Evolutionary conservation across 768 basidiomycete species (phyloP).

Genomic region (Porphyrellus cyaneotinctus): DNA sequence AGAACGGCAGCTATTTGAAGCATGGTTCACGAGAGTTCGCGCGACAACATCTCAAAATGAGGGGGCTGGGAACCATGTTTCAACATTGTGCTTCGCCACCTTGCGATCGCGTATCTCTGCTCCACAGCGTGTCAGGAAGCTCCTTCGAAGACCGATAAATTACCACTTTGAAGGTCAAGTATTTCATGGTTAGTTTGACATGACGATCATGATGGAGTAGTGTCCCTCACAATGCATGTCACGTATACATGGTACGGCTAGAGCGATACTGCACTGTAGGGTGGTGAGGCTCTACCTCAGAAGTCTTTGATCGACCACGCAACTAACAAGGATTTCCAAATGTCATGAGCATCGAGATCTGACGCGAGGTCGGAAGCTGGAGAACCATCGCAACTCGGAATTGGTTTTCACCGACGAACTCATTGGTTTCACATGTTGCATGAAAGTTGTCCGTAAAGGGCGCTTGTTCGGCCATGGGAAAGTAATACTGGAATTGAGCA

Average conservation of each 20-base stretch:
- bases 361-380: background rate
- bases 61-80: background rate
- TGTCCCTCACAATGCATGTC: background rate
- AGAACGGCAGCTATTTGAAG: background rate
- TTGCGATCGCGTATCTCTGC: background rate
- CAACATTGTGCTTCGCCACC: background rate
- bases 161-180: too few relatives aligned
- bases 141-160: too few relatives aligned
- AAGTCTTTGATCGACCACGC: slow-evolving; percentile 2
- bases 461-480: slow-evolving; percentile 21
- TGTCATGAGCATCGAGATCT: background rate
- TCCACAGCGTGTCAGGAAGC: background rate
- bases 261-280: background rate
- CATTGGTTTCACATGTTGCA: background rate
- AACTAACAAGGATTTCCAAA: background rate
- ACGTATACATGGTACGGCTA: background rate
- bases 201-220: background rate
- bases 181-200: too few relatives aligned
- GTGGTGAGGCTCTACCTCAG: slow-evolving; percentile 5
- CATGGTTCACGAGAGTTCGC: slow-evolving; percentile 3
- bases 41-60: background rate
- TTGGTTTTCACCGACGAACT: background rate
- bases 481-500: slow-evolving; percentile 17
- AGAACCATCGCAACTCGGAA: too few relatives aligned
- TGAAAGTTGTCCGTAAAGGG: background rate